A percentile compares a stretch with the other conserved stretches of the same genome.
These are phyloP conservation scores for Rauvolfia tetraphylla DNA, from an alignment of 257 asterid species.

Conservation along the genomic window DNA sequence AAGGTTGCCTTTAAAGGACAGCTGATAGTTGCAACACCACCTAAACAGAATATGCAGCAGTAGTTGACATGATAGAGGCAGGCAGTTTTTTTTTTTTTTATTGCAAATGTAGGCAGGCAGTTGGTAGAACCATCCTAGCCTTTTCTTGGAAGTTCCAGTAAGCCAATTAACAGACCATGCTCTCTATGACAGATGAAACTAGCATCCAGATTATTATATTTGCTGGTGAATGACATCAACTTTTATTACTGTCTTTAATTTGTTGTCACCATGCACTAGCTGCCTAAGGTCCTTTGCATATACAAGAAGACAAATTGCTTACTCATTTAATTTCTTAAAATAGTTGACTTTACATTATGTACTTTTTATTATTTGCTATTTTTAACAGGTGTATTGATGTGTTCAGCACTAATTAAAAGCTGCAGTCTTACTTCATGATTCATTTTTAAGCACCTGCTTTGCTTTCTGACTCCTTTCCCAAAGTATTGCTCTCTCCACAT, in stretches of 20 bases:
- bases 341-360: background rate
- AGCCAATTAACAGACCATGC: background rate
- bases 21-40: background rate
- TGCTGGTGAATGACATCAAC: background rate
- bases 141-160: background rate
- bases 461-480: background rate
- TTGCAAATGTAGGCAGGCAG: slow-evolving; percentile 4
- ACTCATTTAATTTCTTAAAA: background rate
- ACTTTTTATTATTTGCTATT: background rate
- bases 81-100: no score
- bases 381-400: slow-evolving; percentile 9
- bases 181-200: background rate
- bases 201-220: background rate
- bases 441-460: background rate
- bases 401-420: background rate
- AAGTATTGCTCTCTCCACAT: slow-evolving; percentile 3
- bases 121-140: background rate
- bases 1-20: background rate
- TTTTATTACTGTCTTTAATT: background rate
- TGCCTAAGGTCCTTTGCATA: background rate
- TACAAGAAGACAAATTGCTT: background rate
- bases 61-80: background rate
- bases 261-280: slow-evolving; percentile 9
- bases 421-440: background rate
- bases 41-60: background rate